Evolutionary conservation across 257 asterid genomes (phyloP).

Genomic region (Verbena officinalis): DNA sequence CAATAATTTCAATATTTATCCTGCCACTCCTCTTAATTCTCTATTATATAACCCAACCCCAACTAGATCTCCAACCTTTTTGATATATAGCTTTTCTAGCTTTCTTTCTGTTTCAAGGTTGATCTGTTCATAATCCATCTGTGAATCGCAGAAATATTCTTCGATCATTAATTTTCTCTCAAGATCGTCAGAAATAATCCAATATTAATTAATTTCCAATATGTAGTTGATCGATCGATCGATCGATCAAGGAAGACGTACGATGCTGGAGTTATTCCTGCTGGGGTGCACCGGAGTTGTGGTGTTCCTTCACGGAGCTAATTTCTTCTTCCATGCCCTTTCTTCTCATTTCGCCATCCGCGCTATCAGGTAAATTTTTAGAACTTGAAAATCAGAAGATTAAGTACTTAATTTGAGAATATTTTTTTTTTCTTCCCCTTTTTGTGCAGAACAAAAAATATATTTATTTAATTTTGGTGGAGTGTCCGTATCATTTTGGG

Average conservation of each 20-base stretch:
- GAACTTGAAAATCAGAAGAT: neutral
- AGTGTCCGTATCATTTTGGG: neutral
- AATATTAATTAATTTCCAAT: no score
- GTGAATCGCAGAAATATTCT: neutral
- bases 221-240: no score
- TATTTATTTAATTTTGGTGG: neutral
- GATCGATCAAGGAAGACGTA: no score
- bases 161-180: neutral
- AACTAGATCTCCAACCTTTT: neutral
- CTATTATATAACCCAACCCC: neutral
- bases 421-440: no score
- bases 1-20: neutral
- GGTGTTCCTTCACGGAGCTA: slow-evolving; percentile 56
- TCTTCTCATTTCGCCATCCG: slow-evolving; percentile 41
- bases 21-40: neutral
- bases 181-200: neutral
- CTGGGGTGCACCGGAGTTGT: slow-evolving; percentile 61
- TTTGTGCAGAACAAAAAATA: no score
- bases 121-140: no score
- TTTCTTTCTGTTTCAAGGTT: no score
- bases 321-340: slow-evolving; percentile 52
- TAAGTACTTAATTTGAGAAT: no score
- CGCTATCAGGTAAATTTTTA: slow-evolving; percentile 40
- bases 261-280: slow-evolving; percentile 50
- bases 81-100: neutral